A percentile compares a stretch with the other conserved stretches of the same genome.
These are phyloP conservation scores for Yamagishiella unicocca DNA, from an alignment of 139 green algal species.

Conservation along the genomic window DNA sequence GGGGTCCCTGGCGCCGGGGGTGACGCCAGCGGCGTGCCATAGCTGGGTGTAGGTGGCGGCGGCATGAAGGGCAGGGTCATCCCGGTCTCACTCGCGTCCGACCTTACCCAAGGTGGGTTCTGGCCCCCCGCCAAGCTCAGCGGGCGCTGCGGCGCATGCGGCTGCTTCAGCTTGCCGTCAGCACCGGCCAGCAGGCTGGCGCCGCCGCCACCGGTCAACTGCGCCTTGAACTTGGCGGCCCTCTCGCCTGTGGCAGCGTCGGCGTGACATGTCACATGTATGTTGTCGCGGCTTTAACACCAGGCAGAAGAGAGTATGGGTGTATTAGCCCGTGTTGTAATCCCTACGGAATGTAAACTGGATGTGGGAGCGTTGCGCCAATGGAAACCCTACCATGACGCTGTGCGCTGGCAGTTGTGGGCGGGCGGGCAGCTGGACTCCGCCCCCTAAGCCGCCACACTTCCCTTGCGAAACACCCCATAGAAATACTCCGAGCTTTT, in stretches of 20 bases:
- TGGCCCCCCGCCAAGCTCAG: neutral
- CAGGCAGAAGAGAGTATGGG: no score
- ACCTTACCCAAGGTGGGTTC: neutral
- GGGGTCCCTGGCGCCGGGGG: neutral
- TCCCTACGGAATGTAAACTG: no score
- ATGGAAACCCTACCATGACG: no score
- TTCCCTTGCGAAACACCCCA: no score
- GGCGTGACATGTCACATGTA: neutral
- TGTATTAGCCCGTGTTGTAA: no score
- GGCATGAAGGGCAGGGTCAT: neutral
- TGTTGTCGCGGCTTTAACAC: no score
- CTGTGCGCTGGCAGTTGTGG: no score
- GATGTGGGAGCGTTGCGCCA: no score
- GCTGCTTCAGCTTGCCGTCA: constrained; percentile 43
- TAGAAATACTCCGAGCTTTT: no score
- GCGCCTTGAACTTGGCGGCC: constrained; percentile 15
- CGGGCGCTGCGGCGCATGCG: constrained; percentile 38
- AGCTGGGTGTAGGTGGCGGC: neutral
- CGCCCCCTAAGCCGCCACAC: no score
- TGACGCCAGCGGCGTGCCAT: neutral
- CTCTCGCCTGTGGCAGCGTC: constrained; percentile 10
- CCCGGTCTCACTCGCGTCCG: neutral
- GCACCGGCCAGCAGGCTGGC: constrained; percentile 4
- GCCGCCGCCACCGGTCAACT: constrained; percentile 10
- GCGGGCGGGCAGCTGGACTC: no score